Conservation (phyloP, 139 green algal species). For the Penium margaritaceum region DNA sequence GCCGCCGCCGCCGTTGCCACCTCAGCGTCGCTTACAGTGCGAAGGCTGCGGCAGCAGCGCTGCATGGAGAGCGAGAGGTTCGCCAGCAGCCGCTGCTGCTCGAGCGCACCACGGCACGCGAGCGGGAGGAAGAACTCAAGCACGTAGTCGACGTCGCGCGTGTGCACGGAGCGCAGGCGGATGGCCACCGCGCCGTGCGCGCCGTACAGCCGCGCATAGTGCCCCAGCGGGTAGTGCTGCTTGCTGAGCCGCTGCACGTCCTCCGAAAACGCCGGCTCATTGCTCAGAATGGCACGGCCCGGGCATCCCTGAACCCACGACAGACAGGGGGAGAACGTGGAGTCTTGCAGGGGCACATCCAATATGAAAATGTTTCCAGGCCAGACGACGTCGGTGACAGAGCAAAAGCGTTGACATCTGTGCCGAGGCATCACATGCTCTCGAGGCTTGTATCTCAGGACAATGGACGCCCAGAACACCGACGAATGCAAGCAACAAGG, state of each 20-base stretch:
- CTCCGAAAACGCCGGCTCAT: slow-evolving; percentile 26
- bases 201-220: slow-evolving; percentile 41
- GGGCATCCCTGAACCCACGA: slow-evolving; percentile 31
- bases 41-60: slow-evolving; percentile 17
- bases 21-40: slow-evolving; percentile 15
- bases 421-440: too few species aligned
- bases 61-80: slow-evolving; percentile 36
- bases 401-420: too few species aligned
- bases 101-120: background rate
- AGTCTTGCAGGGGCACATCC: too few species aligned
- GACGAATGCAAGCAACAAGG: too few species aligned
- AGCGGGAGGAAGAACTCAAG: slow-evolving; percentile 47
- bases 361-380: too few species aligned
- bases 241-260: slow-evolving; percentile 34
- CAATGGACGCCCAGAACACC: too few species aligned
- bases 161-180: slow-evolving; percentile 16
- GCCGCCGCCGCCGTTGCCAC: background rate
- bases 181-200: slow-evolving; percentile 29
- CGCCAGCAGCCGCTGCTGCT: slow-evolving; percentile 33
- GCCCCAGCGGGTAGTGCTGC: slow-evolving; percentile 40
- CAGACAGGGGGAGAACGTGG: slow-evolving; percentile 1
- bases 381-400: too few species aligned
- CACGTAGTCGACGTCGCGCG: slow-evolving; percentile 31
- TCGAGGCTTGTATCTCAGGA: too few species aligned
- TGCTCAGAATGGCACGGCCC: slow-evolving; percentile 20